phyloP scores from a whole-genome alignment of 306 rosid species.

The Alnus rubra region DNA sequence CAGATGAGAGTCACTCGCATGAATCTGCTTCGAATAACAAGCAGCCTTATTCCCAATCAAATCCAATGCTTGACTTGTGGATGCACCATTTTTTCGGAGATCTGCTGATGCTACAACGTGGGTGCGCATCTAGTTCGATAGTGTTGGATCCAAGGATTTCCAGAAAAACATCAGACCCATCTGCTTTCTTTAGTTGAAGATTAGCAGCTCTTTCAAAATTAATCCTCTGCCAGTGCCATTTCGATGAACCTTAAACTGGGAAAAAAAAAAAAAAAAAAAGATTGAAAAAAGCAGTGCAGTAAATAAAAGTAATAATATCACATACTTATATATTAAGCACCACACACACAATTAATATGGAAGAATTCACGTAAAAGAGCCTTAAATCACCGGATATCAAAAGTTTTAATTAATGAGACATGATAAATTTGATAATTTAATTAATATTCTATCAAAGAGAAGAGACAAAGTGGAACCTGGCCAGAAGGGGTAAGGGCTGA shows the following conservation, averaged over 20 bases:
- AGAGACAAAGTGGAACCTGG: conserved; percentile 53
- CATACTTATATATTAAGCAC: no score
- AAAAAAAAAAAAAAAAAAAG: not conserved
- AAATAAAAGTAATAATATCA: not conserved
- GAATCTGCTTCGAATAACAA: conserved; percentile 19
- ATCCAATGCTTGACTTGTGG: not conserved
- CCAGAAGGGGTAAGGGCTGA: conserved; percentile 28
- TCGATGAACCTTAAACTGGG: conserved; percentile 61
- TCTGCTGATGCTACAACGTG: conserved; percentile 29
- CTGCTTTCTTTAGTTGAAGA: conserved; percentile 22
- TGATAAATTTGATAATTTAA: no score
- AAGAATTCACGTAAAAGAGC: not conserved
- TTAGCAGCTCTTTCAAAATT: conserved; percentile 45
- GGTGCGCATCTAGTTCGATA: conserved; percentile 38
- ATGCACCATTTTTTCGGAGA: conserved; percentile 13
- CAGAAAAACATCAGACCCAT: conserved; percentile 26
- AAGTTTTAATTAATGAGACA: no score
- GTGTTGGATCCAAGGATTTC: conserved; percentile 68
- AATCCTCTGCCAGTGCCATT: conserved; percentile 57
- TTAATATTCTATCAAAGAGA: not conserved
- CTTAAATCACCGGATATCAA: no score
- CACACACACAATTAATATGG: not conserved
- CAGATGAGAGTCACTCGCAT: conserved; percentile 21
- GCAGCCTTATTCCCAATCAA: not conserved
- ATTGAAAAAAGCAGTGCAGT: not conserved